Evolutionary conservation across 2,329 filamentous ascomycete species (phyloP).

Genomic region (Ceratocystis ficicola): DNA sequence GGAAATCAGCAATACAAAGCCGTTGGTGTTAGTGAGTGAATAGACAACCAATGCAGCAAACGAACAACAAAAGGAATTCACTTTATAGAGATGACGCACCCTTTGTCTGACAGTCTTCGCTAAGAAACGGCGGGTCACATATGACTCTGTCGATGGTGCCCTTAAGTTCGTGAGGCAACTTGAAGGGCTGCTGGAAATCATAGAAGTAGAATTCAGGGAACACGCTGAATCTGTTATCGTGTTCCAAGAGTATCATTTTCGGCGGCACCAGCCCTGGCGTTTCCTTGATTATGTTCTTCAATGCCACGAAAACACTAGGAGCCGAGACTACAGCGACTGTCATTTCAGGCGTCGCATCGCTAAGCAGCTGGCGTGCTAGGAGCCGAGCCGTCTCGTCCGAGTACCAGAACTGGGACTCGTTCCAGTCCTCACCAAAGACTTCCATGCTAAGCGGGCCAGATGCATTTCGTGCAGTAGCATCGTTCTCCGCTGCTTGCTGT

Average conservation of each 20-base stretch:
- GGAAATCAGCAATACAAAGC: neutral
- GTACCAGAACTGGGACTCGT: constrained; percentile 76
- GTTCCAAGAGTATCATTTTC: constrained; percentile 56
- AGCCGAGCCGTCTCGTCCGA: constrained; percentile 56
- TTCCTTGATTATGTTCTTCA: constrained; percentile 51
- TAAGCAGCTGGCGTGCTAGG: constrained; percentile 53
- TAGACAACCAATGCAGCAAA: neutral
- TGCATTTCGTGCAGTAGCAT: constrained; percentile 23
- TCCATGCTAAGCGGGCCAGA: constrained; percentile 45
- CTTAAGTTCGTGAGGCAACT: constrained; percentile 52
- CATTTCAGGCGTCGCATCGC: constrained; percentile 44
- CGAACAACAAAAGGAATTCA: neutral
- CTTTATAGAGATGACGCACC: constrained; percentile 33
- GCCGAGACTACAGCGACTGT: constrained; percentile 59
- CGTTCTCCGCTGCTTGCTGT: constrained; percentile 38
- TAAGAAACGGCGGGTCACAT: constrained; percentile 68
- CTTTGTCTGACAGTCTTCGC: constrained; percentile 70
- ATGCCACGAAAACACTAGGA: constrained; percentile 63
- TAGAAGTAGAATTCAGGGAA: constrained; percentile 65
- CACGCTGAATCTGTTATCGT: constrained; percentile 59
- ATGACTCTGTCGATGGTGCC: constrained; percentile 56
- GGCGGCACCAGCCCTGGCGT: constrained; percentile 32
- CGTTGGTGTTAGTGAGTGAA: neutral
- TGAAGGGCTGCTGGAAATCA: constrained; percentile 57
- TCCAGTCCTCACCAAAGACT: constrained; percentile 69